Percentiles rank a stretch among this genome's conserved stretches.
Conservation (phyloP, 441 rosid species). For the Erodium moschatum region DNA sequence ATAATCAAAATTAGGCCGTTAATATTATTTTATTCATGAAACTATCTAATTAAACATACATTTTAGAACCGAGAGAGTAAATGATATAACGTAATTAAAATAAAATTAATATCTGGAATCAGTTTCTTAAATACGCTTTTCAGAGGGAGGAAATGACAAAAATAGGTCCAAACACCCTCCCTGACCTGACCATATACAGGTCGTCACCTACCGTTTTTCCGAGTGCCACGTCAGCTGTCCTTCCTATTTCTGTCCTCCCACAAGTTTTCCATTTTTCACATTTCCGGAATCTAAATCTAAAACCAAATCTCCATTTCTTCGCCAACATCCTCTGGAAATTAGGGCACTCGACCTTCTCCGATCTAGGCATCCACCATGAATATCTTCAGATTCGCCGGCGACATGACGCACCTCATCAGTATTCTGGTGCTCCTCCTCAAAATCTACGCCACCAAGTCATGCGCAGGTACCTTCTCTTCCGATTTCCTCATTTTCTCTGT, state of each 20-base stretch:
- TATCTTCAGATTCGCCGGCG: constrained; percentile 84
- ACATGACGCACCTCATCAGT: constrained; percentile 84
- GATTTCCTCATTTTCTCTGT: no score
- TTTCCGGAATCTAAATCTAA: constrained; percentile 12
- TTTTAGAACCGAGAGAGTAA: no score
- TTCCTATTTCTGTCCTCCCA: constrained; percentile 4
- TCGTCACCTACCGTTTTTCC: constrained; percentile 17
- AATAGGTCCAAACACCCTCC: neutral
- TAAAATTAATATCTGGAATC: no score
- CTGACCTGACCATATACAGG: neutral
- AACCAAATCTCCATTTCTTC: neutral
- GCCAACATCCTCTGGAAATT: neutral
- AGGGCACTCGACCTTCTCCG: neutral
- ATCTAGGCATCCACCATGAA: constrained; percentile 37
- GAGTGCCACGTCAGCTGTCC: constrained; percentile 41
- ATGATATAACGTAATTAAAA: no score
- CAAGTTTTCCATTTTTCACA: constrained; percentile 12
- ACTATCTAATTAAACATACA: no score
- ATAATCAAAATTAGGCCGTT: no score
- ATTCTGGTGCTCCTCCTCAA: constrained; percentile 83
- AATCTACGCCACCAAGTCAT: constrained; percentile 88
- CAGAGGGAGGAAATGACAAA: neutral
- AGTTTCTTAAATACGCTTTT: no score
- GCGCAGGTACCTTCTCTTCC: constrained; percentile 45
- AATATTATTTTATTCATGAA: no score